Evolutionary conservation across 768 basidiomycete genomes (phyloP), one percentile per base, ranked within the genome.

Genomic region (Trametes punicea): DNA sequence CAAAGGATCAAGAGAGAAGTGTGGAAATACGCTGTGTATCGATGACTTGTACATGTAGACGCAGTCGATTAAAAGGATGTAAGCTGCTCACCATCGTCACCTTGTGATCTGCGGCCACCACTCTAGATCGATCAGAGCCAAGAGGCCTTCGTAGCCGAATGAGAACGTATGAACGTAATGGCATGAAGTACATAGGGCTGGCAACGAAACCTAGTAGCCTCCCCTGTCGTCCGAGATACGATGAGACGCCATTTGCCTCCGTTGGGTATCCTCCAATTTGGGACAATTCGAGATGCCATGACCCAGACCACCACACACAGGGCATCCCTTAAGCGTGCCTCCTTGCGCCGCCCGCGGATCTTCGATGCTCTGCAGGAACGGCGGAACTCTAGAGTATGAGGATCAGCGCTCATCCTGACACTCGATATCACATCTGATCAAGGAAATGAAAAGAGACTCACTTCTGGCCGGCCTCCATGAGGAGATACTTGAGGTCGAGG

Each of bases 391-490:
- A 64, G 1, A 41, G 46, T 46, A 65, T 40, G 11, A 46, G 30
- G 62, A 53, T 55, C 46, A 54, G 54, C 39, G 41, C 31, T 33
- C 44, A 15, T 21, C 30, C 44, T 23, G 26, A 8, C 42, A 27
- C 20, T 27, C 4, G 23, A n/a, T 11, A 5, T 20, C 26, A 20
- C 42, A 26, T 31, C 31, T 27, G 41, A 20, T 53, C 18, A 10
- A 25, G 25, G 1, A 11, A 16, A 23, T 45, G 25, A 18, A 29
- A 1, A 9, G 29, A 2, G 2, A 79, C 84, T 47, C 55, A 96
- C 95, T 95, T 96, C 75, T 98, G 97, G 30, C 96, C 96, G 2
- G 95, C 94, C 72, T 98, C 97, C 78, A 96, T 88, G 51, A 99
- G 75, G 42, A 99, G 73, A 69, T 99, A 99, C 71, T 98, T 99